Conservation (phyloP, 2,329 filamentous ascomycete genomes). For the Samsoniella hepiali region DNA sequence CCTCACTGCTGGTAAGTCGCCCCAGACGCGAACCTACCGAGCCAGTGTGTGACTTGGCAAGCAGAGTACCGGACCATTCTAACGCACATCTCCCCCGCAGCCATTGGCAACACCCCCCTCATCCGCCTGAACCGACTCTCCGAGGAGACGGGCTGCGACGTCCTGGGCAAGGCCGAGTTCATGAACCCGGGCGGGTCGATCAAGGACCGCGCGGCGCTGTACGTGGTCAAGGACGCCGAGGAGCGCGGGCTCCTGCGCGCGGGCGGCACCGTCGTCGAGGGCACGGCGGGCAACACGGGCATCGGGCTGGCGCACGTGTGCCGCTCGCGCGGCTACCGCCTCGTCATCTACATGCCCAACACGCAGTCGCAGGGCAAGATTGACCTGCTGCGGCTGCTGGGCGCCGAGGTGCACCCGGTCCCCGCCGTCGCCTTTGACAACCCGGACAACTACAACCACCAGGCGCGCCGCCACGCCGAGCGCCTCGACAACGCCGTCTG, state of each 20-base stretch:
- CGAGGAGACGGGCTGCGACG: constrained; percentile 84
- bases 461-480: constrained; percentile 87
- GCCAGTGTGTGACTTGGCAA: background rate
- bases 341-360: constrained; percentile 99
- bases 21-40: background rate
- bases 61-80: background rate
- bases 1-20: constrained; percentile 71
- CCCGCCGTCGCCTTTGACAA: constrained; percentile 95
- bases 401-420: constrained; percentile 93
- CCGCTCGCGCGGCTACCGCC: constrained; percentile 83
- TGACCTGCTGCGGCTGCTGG: constrained; percentile 83
- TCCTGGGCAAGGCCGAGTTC: constrained; percentile 97
- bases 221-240: constrained; percentile 91
- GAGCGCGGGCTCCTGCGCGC: constrained; percentile 76
- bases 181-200: constrained; percentile 96
- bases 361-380: constrained; percentile 98
- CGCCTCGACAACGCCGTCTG: constrained; percentile 83
- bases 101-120: constrained; percentile 95
- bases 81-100: constrained; percentile 42
- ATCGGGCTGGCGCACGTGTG: constrained; percentile 98
- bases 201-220: constrained; percentile 94
- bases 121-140: constrained; percentile 88
- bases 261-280: constrained; percentile 93
- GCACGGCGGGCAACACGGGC: constrained; percentile 95
- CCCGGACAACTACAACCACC: constrained; percentile 96